Evolutionary conservation across 2,329 filamentous ascomycete genomes (phyloP).

Genomic region (Fusarium beomiforme): DNA sequence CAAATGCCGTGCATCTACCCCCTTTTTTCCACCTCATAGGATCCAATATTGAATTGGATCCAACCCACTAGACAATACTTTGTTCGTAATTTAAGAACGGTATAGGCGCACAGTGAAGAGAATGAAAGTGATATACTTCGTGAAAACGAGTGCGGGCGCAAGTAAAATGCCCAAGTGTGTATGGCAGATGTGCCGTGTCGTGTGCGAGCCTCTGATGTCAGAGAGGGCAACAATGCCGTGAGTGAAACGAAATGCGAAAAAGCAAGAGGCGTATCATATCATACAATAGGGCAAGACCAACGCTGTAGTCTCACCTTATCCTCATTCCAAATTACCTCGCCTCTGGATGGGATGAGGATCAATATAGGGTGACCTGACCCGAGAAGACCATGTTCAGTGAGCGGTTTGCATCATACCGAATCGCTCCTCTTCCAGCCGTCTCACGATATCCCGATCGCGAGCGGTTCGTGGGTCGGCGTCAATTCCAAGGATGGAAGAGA

Average conservation of each 20-base stretch:
- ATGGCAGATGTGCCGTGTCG: slow-evolving; percentile 33
- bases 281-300: slow-evolving; percentile 25
- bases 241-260: slow-evolving; percentile 35
- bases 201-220: neutral
- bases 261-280: slow-evolving; percentile 31
- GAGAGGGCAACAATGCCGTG: slow-evolving; percentile 26
- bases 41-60: slow-evolving; percentile 18
- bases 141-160: slow-evolving; percentile 34
- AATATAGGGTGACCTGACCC: slow-evolving; percentile 3
- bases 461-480: slow-evolving; percentile 67
- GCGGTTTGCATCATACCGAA: slow-evolving; percentile 47
- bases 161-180: slow-evolving; percentile 30
- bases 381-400: slow-evolving; percentile 29
- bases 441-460: slow-evolving; percentile 66
- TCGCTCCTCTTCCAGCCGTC: slow-evolving; percentile 64
- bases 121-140: slow-evolving; percentile 29
- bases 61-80: slow-evolving; percentile 43
- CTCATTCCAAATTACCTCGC: slow-evolving; percentile 17
- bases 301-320: slow-evolving; percentile 12
- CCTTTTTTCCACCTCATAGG: slow-evolving; percentile 28
- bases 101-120: slow-evolving; percentile 29
- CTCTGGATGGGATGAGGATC: slow-evolving; percentile 8
- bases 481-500: slow-evolving; percentile 70
- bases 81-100: slow-evolving; percentile 35
- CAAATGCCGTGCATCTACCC: slow-evolving; percentile 37